Percentiles rank a stretch among this genome's conserved stretches.
Conservation (phyloP, 768 basidiomycete species). For the Suillus subaureus region DNA sequence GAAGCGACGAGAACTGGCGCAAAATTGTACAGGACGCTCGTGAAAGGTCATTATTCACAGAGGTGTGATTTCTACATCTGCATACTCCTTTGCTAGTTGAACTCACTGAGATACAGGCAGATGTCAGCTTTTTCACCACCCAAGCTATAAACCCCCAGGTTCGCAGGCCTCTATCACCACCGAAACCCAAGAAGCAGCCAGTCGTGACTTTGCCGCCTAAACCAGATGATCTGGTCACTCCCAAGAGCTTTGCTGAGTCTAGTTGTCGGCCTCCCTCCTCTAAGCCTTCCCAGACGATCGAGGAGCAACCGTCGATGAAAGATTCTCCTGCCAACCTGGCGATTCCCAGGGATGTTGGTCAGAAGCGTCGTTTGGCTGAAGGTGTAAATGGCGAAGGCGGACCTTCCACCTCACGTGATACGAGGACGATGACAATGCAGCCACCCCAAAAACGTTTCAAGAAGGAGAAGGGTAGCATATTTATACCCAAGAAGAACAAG, state of each 20-base stretch:
- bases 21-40: slow-evolving; percentile 78
- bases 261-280: slow-evolving; percentile 18
- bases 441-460: slow-evolving; percentile 34
- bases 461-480: slow-evolving; percentile 44
- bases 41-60: slow-evolving; percentile 58
- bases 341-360: slow-evolving; percentile 6
- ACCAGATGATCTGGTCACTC: slow-evolving; percentile 42
- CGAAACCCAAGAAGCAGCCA: slow-evolving; percentile 24
- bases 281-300: slow-evolving; percentile 5
- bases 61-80: slow-evolving; percentile 45
- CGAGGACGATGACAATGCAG: slow-evolving; percentile 28
- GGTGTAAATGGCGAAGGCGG: slow-evolving; percentile 17
- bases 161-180: slow-evolving; percentile 20
- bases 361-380: slow-evolving; percentile 23
- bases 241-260: slow-evolving; percentile 36
- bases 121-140: slow-evolving; percentile 42
- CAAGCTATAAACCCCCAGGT: slow-evolving; percentile 19
- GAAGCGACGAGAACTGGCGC: slow-evolving; percentile 81
- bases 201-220: slow-evolving; percentile 17
- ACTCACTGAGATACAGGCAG: slow-evolving; percentile 27
- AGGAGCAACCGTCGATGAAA: slow-evolving; percentile 8
- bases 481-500: slow-evolving; percentile 63
- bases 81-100: neutral
- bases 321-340: slow-evolving; percentile 8
- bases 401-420: slow-evolving; percentile 19